Evolutionary conservation across 192 early-diverging fungal genomes (phyloP).

Genomic region (Coemansia biformis): DNA sequence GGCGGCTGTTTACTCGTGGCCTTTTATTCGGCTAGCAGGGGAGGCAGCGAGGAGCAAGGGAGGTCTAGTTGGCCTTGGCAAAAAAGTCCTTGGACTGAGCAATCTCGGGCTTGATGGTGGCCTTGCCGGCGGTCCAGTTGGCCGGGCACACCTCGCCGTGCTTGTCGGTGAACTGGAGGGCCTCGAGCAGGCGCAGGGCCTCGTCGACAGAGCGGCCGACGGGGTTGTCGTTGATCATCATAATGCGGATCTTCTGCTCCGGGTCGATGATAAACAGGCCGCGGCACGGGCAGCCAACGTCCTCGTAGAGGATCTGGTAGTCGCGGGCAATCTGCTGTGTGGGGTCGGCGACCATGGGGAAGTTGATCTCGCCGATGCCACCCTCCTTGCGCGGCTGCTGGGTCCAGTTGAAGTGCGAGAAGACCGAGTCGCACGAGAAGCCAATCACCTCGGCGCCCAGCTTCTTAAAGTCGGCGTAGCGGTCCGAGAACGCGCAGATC

Average conservation of each 20-base stretch:
- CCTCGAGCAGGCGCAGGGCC: slow-evolving; percentile 81
- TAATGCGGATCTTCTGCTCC: slow-evolving; percentile 77
- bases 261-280: slow-evolving; percentile 91
- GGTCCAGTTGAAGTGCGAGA: slow-evolving; percentile 85
- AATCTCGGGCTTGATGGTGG: slow-evolving; percentile 70
- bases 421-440: slow-evolving; percentile 71
- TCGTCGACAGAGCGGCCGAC: slow-evolving; percentile 85
- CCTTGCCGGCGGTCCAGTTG: slow-evolving; percentile 74
- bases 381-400: slow-evolving; percentile 79
- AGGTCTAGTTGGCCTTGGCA: slow-evolving; percentile 34
- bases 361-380: slow-evolving; percentile 86
- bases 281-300: slow-evolving; percentile 72
- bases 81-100: slow-evolving; percentile 68
- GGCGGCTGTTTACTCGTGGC: too few relatives aligned
- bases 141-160: slow-evolving; percentile 79
- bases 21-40: too few relatives aligned
- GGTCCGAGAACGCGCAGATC: slow-evolving; percentile 87
- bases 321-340: slow-evolving; percentile 84
- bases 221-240: slow-evolving; percentile 85
- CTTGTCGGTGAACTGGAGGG: slow-evolving; percentile 88
- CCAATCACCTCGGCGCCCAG: slow-evolving; percentile 71
- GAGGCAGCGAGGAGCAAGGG: too few relatives aligned
- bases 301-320: slow-evolving; percentile 82
- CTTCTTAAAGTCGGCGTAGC: slow-evolving; percentile 73
- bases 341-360: slow-evolving; percentile 83